Conservation (phyloP, 2,329 filamentous ascomycete genomes). For the Fusarium luffae region DNA sequence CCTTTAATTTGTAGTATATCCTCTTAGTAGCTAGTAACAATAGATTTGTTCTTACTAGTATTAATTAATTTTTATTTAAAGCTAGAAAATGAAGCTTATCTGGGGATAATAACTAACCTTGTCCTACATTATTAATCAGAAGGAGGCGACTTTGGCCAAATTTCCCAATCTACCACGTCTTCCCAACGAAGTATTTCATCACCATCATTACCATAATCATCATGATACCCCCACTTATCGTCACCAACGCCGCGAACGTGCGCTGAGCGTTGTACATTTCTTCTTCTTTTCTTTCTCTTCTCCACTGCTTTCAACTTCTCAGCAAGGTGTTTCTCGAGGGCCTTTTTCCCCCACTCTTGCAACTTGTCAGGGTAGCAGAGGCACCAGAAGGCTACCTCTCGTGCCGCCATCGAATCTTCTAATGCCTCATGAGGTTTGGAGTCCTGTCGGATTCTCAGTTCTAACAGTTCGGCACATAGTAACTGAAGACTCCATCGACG, state of each 20-base stretch:
- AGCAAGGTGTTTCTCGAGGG: neutral
- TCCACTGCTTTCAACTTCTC: neutral
- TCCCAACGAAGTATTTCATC: conserved; percentile 14
- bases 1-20: no score
- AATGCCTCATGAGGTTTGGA: neutral
- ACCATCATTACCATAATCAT: neutral
- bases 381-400: conserved; percentile 6
- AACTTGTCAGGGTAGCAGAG: neutral
- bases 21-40: no score
- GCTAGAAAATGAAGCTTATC: no score
- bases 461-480: neutral
- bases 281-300: neutral
- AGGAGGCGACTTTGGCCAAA: conserved; percentile 20
- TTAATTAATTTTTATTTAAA: no score
- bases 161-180: conserved; percentile 13
- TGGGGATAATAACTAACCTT: no score
- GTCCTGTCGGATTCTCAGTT: neutral
- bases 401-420: conserved; percentile 5
- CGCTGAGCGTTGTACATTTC: neutral
- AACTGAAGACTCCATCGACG: neutral
- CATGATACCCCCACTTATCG: neutral
- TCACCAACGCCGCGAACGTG: no score
- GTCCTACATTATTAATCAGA: conserved; percentile 4
- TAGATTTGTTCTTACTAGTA: no score
- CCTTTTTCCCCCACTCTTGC: neutral